Evolutionary conservation across 495 filamentous ascomycete species (phyloP).

Genomic region (Daldinia grandis): DNA sequence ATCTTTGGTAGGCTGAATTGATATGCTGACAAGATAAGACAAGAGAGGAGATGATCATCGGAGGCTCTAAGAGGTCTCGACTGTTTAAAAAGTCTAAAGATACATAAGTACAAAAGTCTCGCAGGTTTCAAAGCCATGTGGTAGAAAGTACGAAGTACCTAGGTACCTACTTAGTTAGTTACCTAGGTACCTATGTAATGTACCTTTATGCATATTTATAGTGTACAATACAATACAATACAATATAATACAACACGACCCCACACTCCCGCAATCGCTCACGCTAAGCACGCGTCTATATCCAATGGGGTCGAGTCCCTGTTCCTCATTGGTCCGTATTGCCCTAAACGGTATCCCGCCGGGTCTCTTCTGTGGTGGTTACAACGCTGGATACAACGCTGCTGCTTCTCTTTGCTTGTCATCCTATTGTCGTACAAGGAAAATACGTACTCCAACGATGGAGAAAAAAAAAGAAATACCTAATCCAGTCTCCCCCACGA

Average conservation of each 20-base stretch:
- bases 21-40: conserved; percentile 7
- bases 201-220: background rate
- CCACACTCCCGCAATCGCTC: background rate
- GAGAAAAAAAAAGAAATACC: conserved; percentile 6
- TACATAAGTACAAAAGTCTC: too few relatives aligned
- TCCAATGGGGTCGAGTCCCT: conserved; percentile 20
- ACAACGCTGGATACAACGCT: conserved; percentile 17
- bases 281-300: background rate
- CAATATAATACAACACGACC: conserved; percentile 20
- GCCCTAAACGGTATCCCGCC: conserved; percentile 36
- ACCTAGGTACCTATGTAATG: too few relatives aligned
- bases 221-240: too few relatives aligned
- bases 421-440: background rate
- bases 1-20: conserved; percentile 21
- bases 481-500: conserved; percentile 31
- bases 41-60: conserved; percentile 9
- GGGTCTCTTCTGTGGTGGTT: conserved; percentile 22
- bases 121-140: conserved; percentile 32
- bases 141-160: too few relatives aligned
- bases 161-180: too few relatives aligned
- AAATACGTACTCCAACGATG: conserved; percentile 1
- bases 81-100: conserved; percentile 14
- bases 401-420: background rate
- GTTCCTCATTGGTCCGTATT: conserved; percentile 29
- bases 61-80: conserved; percentile 20